These are phyloP conservation scores for Brachypodium distachyon DNA, from an alignment of 202 grass and related monocot genomes.

Conservation along the genomic window DNA sequence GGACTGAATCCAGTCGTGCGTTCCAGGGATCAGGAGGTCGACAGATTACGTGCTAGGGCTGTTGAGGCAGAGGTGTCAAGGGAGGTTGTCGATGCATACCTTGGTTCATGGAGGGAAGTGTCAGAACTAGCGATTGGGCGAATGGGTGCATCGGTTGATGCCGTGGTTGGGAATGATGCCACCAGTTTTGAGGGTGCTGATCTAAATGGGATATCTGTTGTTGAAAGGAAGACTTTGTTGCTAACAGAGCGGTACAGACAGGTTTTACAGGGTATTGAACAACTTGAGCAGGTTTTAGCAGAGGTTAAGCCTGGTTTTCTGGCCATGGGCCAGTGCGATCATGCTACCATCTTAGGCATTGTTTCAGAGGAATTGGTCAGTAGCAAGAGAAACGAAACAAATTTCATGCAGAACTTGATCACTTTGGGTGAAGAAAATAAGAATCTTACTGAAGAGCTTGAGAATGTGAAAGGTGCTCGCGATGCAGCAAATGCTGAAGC, in stretches of 20 bases:
- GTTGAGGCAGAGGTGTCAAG: conserved; percentile 39
- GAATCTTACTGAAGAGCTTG: conserved; percentile 37
- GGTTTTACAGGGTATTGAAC: conserved; percentile 48
- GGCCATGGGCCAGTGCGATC: conserved; percentile 18
- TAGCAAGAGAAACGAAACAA: conserved; percentile 66
- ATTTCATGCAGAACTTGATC: conserved; percentile 44
- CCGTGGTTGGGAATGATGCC: conserved; percentile 40
- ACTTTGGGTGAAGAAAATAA: conserved; percentile 53
- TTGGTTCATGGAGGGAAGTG: conserved; percentile 45
- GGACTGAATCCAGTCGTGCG: conserved; percentile 40
- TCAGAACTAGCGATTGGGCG: conserved; percentile 45
- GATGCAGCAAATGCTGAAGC: conserved; percentile 49
- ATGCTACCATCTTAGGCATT: conserved; percentile 34
- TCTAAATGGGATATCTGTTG: conserved; percentile 29
- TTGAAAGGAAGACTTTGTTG: conserved; percentile 55
- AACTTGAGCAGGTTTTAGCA: conserved; percentile 53
- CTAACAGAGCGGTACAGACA: conserved; percentile 53
- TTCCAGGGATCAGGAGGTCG: conserved; percentile 63
- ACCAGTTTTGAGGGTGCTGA: conserved; percentile 26
- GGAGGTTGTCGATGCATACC: conserved; percentile 55
- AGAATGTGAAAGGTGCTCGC: conserved; percentile 50
- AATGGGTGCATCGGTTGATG: conserved; percentile 50
- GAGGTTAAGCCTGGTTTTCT: conserved; percentile 57
- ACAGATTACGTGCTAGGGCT: conserved; percentile 45
- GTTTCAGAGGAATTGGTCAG: conserved; percentile 47